phyloP scores from a whole-genome alignment of 2,329 filamentous ascomycete genomes.

The Cercospora sp. region DNA sequence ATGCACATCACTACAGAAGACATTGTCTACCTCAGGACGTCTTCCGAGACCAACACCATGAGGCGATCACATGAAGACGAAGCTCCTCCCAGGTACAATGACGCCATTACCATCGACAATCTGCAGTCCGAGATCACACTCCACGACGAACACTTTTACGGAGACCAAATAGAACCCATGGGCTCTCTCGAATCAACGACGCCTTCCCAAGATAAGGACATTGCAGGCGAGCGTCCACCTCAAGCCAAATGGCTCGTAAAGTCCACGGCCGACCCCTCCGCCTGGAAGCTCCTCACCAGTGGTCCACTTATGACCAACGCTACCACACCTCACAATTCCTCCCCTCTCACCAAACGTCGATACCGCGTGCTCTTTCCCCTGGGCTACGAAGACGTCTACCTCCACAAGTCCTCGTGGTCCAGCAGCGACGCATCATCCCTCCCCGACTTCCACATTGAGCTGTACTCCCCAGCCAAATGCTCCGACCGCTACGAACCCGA shows the following conservation, averaged over 20 bases:
- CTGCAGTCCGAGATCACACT: constrained; percentile 10
- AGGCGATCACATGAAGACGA: constrained; percentile 12
- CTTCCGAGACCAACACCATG: constrained; percentile 12
- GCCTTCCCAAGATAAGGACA: background rate
- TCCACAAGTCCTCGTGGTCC: constrained; percentile 26
- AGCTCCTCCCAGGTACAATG: constrained; percentile 20
- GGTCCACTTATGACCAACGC: constrained; percentile 28
- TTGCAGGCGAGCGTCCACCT: constrained; percentile 9
- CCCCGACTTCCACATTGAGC: constrained; percentile 24
- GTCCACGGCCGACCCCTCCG: constrained; percentile 17
- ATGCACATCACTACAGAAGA: constrained; percentile 16
- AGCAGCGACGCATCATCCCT: constrained; percentile 13
- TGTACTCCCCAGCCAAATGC: constrained; percentile 10
- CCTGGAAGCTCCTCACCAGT: constrained; percentile 22
- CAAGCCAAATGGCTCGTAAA: constrained; percentile 24
- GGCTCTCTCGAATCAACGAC: background rate
- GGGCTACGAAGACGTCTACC: constrained; percentile 29
- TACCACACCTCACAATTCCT: constrained; percentile 17
- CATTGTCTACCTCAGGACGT: constrained; percentile 17
- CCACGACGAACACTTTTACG: constrained; percentile 17
- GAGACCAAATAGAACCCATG: constrained; percentile 14
- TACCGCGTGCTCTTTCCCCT: constrained; percentile 26
- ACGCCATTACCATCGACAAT: constrained; percentile 14
- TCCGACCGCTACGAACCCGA: constrained; percentile 26
- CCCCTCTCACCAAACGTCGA: constrained; percentile 22